phyloP scores from a whole-genome alignment of 2,329 filamentous ascomycete species.

The Teratosphaeria pseudoeucalypti region DNA sequence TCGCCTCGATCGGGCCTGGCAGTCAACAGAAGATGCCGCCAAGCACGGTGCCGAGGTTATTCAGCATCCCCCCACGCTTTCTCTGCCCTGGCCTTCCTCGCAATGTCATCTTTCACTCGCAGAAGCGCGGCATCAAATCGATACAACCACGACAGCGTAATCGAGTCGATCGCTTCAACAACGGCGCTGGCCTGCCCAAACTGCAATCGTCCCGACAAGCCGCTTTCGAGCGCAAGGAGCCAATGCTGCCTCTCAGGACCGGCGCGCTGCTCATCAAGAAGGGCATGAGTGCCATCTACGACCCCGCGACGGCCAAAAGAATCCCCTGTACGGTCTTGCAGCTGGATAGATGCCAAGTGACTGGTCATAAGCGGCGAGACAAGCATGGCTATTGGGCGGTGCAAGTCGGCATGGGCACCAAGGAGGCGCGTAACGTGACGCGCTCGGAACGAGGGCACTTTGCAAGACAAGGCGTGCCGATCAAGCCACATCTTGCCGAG shows the following conservation, averaged over 20 bases:
- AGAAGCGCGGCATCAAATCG: constrained; percentile 41
- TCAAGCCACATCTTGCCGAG: constrained; percentile 75
- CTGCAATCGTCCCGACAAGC: constrained; percentile 47
- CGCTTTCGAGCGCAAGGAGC: constrained; percentile 49
- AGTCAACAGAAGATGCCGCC: constrained; percentile 16
- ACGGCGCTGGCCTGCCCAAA: constrained; percentile 38
- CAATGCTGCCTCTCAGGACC: constrained; percentile 55
- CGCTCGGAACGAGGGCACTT: constrained; percentile 81
- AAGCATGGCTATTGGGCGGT: constrained; percentile 89
- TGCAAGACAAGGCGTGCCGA: constrained; percentile 66
- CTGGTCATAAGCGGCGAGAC: constrained; percentile 71
- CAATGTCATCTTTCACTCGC: constrained; percentile 11
- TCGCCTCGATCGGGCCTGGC: not conserved
- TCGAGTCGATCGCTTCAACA: constrained; percentile 43
- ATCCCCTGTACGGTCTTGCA: constrained; percentile 86
- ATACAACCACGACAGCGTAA: constrained; percentile 46
- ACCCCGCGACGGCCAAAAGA: constrained; percentile 61
- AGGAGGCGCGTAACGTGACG: constrained; percentile 65
- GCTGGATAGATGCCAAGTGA: constrained; percentile 82
- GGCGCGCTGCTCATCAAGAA: constrained; percentile 83
- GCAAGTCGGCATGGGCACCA: constrained; percentile 71
- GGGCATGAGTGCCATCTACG: constrained; percentile 89
- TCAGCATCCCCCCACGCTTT: constrained; percentile 22
- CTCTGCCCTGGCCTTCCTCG: constrained; percentile 23
- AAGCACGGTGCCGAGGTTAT: constrained; percentile 12